Percentiles rank a stretch among this genome's conserved stretches.
These are phyloP conservation scores for Salisapilia sapeloensis DNA, from an alignment of 352 stramenopile species.

Conservation along the genomic window DNA sequence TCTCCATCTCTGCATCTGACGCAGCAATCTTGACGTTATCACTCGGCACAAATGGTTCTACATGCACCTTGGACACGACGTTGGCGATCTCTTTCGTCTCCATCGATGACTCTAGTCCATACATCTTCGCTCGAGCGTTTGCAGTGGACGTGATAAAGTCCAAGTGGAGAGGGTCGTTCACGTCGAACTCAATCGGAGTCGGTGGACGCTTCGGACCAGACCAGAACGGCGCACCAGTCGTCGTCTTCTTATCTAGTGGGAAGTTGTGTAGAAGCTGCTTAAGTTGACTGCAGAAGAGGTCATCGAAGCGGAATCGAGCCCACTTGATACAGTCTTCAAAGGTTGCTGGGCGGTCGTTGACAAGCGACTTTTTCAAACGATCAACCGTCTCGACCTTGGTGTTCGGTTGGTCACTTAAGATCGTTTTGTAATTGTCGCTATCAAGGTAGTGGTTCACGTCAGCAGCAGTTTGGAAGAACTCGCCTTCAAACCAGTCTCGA, in stretches of 20 bases:
- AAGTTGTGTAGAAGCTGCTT: constrained; percentile 98
- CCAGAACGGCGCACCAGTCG: constrained; percentile 96
- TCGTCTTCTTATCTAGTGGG: constrained; percentile 93
- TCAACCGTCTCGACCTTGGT: constrained; percentile 94
- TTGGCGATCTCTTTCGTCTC: constrained; percentile 50
- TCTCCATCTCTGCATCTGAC: constrained; percentile 94
- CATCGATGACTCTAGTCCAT: constrained; percentile 73
- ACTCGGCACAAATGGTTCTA: constrained; percentile 86
- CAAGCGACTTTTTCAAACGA: constrained; percentile 85
- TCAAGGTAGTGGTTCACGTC: constrained; percentile 92
- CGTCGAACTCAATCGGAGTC: constrained; percentile 86
- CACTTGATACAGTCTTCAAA: constrained; percentile 98
- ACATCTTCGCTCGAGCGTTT: constrained; percentile 90
- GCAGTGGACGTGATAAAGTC: constrained; percentile 93
- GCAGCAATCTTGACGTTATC: constrained; percentile 96
- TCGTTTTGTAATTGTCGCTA: constrained; percentile 75
- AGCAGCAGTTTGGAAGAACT: constrained; percentile 94
- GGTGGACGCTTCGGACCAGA: constrained; percentile 94
- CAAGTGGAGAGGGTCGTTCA: constrained; percentile 83
- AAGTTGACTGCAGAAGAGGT: constrained; percentile 97
- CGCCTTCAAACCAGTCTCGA: constrained; percentile 97
- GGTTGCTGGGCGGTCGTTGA: constrained; percentile 77
- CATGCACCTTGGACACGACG: constrained; percentile 71
- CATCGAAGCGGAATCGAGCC: constrained; percentile 95
- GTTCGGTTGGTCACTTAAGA: constrained; percentile 93